Conservation (phyloP, 108 stramenopile species). For the Pseudonitzschia delicatissima region DNA sequence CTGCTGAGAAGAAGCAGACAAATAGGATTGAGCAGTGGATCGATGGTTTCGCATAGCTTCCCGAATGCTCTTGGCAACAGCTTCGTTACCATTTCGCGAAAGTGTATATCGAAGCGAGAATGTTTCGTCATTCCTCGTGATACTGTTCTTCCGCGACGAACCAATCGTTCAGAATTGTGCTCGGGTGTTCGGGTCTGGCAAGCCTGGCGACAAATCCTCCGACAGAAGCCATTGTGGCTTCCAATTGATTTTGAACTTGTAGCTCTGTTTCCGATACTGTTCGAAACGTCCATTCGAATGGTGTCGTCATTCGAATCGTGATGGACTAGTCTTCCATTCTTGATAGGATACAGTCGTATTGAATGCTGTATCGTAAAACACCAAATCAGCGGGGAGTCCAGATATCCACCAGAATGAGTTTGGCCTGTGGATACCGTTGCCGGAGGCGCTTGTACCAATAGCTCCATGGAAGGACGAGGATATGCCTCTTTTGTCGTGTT, state of each 20-base stretch:
- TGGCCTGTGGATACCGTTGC: conserved; percentile 37
- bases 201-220: background rate
- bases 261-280: background rate
- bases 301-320: no score
- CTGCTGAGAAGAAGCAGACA: background rate
- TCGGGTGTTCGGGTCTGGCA: background rate
- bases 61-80: conserved; percentile 19
- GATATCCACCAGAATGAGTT: conserved; percentile 28
- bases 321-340: conserved; percentile 24
- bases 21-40: background rate
- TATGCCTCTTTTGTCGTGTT: background rate
- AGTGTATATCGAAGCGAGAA: conserved; percentile 15
- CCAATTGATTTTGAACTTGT: background rate
- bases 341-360: conserved; percentile 16
- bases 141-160: background rate
- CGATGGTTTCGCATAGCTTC: background rate
- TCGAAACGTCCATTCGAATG: background rate
- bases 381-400: conserved; percentile 31
- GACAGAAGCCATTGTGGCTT: background rate
- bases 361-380: conserved; percentile 2
- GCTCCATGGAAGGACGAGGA: conserved; percentile 1
- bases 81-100: conserved; percentile 20
- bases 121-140: background rate
- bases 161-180: conserved; percentile 3
- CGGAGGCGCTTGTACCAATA: conserved; percentile 33